Evolutionary conservation across 208 protist genomes (phyloP).

Genomic region (Acanthamoeba lenticulata): DNA sequence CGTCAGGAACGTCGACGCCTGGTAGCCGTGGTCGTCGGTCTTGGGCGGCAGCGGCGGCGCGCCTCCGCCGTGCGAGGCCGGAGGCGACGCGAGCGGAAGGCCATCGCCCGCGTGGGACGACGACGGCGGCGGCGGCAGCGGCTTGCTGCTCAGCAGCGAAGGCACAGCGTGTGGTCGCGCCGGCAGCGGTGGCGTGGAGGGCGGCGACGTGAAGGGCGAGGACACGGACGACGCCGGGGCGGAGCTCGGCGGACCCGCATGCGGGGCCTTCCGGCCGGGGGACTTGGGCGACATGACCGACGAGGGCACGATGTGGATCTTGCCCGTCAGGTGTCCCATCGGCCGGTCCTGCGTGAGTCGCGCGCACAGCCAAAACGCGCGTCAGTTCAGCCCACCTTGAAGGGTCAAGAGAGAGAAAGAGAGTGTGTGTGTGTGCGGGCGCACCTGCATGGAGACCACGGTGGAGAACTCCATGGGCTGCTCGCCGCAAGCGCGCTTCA

Average conservation of each 20-base stretch:
- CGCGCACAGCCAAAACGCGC: too few species aligned
- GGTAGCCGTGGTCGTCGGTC: neutral
- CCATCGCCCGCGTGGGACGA: neutral
- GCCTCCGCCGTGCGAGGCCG: neutral
- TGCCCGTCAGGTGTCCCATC: conserved; percentile 24
- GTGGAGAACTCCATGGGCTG: conserved; percentile 20
- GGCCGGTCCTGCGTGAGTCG: conserved; percentile 33
- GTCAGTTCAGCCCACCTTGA: too few species aligned
- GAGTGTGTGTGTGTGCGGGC: neutral
- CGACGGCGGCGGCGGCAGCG: too few species aligned
- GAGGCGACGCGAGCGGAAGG: neutral
- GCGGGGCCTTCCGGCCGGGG: neutral
- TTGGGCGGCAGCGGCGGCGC: neutral
- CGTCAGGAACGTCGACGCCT: neutral
- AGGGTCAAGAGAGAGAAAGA: too few species aligned
- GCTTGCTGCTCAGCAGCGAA: neutral
- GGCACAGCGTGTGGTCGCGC: neutral
- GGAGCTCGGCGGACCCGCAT: neutral
- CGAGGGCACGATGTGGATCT: conserved; percentile 56
- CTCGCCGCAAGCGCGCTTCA: conserved; percentile 29
- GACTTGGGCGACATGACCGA: conserved; percentile 15
- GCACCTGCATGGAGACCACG: neutral
- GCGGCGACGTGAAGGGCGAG: neutral
- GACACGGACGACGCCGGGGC: neutral
- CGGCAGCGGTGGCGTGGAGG: neutral